These are phyloP conservation scores for Malassezia dermatis DNA, from an alignment of 1,284 basidiomycete species.

Conservation along the genomic window DNA sequence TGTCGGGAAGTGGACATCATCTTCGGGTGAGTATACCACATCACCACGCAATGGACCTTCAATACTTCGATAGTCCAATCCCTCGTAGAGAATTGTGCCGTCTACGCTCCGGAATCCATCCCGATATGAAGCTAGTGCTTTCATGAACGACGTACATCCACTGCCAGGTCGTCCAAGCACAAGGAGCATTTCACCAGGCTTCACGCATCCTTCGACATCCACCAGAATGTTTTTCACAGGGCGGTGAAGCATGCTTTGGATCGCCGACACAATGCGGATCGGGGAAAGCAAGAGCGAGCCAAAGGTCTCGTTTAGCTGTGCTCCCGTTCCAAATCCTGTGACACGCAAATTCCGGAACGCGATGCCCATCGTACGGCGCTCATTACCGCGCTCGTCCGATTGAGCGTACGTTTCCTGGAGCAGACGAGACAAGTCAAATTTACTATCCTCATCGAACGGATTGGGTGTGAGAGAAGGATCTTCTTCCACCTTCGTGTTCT, in stretches of 20 bases:
- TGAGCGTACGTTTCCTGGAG: constrained; percentile 34
- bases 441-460: constrained; percentile 37
- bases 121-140: constrained; percentile 55
- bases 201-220: constrained; percentile 26
- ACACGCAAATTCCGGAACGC: constrained; percentile 30
- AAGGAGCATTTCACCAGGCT: constrained; percentile 58
- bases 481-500: not conserved
- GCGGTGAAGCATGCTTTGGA: constrained; percentile 24
- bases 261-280: constrained; percentile 19
- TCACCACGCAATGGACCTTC: constrained; percentile 23
- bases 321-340: constrained; percentile 31
- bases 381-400: constrained; percentile 30
- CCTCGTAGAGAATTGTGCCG: constrained; percentile 47
- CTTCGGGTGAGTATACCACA: constrained; percentile 31
- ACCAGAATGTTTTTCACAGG: constrained; percentile 33
- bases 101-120: constrained; percentile 32
- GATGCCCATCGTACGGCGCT: constrained; percentile 28
- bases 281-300: constrained; percentile 26
- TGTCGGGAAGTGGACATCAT: constrained; percentile 29
- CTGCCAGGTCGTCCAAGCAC: constrained; percentile 54
- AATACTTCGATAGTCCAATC: constrained; percentile 55
- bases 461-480: constrained; percentile 6
- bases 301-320: constrained; percentile 24
- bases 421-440: constrained; percentile 47
- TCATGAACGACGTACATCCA: constrained; percentile 57